phyloP scores from a whole-genome alignment of 2,329 filamentous ascomycete species.

The Dothideomycetes sp. region DNA sequence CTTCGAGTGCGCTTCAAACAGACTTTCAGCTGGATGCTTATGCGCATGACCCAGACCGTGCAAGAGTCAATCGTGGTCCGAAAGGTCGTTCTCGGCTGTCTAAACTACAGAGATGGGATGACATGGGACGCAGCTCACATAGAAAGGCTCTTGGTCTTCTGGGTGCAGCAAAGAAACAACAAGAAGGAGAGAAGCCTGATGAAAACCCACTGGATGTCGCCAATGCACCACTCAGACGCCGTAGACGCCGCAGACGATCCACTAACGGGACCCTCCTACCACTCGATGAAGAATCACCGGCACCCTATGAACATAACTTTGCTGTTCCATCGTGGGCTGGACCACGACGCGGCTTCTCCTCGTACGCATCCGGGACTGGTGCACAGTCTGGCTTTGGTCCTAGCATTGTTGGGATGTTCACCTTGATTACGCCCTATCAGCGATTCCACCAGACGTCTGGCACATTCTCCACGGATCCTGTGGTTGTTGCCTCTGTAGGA shows the following conservation, averaged over 20 bases:
- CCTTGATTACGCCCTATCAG: slow-evolving; percentile 28
- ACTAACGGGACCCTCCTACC: too few species aligned
- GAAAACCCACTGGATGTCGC: slow-evolving; percentile 4
- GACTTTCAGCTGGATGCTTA: slow-evolving; percentile 15
- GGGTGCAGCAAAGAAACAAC: slow-evolving; percentile 2
- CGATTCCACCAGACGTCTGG: slow-evolving; percentile 28
- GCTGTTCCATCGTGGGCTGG: too few species aligned
- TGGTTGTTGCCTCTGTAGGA: slow-evolving; percentile 2
- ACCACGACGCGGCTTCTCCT: too few species aligned
- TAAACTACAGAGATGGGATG: slow-evolving; percentile 6
- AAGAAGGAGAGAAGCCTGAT: slow-evolving; percentile 3
- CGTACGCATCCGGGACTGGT: too few species aligned
- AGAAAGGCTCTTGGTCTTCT: slow-evolving; percentile 7
- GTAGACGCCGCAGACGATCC: too few species aligned
- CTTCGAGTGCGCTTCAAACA: slow-evolving; percentile 3
- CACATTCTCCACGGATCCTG: slow-evolving; percentile 32
- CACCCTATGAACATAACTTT: too few species aligned
- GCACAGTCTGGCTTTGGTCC: background rate
- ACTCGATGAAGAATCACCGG: too few species aligned
- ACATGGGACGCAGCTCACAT: slow-evolving; percentile 3
- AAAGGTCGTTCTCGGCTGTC: slow-evolving; percentile 8
- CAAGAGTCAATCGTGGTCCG: slow-evolving; percentile 9
- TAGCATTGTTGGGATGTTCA: slow-evolving; percentile 10
- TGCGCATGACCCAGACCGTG: slow-evolving; percentile 11
- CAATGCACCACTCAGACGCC: too few species aligned